Conservation (phyloP, 495 filamentous ascomycete species). For the Penicillium daleae region DNA sequence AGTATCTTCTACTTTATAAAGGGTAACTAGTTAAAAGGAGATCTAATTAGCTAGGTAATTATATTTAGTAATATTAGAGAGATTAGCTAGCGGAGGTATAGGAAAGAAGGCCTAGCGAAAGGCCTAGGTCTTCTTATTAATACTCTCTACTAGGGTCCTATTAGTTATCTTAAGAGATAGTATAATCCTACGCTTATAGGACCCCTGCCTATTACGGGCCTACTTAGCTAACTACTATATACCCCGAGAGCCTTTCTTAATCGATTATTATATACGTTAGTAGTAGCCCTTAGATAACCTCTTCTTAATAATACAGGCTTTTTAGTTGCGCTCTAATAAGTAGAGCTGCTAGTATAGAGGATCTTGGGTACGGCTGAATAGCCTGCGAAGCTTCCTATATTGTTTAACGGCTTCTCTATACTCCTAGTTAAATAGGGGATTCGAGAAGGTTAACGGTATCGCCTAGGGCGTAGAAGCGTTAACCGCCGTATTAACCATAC, state of each 20-base stretch:
- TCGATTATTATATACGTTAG: constrained; percentile 8
- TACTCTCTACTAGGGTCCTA: not conserved
- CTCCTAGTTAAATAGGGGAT: constrained; percentile 7
- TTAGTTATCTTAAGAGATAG: not conserved
- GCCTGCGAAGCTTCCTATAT: not conserved
- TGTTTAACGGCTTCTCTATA: constrained; percentile 5
- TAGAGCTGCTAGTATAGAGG: constrained; percentile 8
- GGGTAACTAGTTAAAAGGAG: not conserved
- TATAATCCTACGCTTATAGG: not conserved
- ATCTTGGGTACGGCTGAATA: constrained; percentile 1
- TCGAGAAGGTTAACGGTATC: constrained; percentile 7
- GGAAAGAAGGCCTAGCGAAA: constrained; percentile 9
- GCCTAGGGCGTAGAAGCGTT: constrained; percentile 8
- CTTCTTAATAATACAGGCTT: too few species aligned
- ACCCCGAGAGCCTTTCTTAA: constrained; percentile 7
- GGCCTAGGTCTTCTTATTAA: not conserved
- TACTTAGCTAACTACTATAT: constrained; percentile 18
- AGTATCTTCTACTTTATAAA: constrained; percentile 3
- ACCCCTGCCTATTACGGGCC: not conserved
- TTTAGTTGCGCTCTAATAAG: not conserved
- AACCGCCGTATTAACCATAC: not conserved
- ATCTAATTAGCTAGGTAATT: constrained; percentile 5
- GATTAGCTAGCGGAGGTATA: constrained; percentile 11
- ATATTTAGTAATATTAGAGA: not conserved
- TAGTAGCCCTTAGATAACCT: not conserved